Evolutionary conservation across 352 stramenopile species (phyloP).

Genomic region (Globisporangium canariense): DNA sequence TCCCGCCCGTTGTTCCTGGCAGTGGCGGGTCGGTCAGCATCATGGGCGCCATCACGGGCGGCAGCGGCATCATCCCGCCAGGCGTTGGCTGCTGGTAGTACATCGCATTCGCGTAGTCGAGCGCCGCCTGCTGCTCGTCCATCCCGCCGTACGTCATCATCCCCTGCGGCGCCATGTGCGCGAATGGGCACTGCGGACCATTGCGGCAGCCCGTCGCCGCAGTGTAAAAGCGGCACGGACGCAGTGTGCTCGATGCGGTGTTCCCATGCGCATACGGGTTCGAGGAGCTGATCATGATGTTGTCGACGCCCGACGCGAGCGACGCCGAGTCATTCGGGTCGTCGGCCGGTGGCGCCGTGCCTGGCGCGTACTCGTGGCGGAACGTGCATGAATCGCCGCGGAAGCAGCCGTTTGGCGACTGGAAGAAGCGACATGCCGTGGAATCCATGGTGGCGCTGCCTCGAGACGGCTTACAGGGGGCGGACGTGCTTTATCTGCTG

Average conservation of each 20-base stretch:
- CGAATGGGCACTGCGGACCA: conserved; percentile 50
- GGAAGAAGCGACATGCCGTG: conserved; percentile 65
- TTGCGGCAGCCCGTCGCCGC: conserved; percentile 61
- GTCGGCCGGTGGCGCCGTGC: conserved; percentile 1
- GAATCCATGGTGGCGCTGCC: conserved; percentile 4
- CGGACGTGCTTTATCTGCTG: not conserved
- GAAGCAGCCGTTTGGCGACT: conserved; percentile 66
- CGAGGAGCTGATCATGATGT: conserved; percentile 22
- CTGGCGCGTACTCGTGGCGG: conserved; percentile 35
- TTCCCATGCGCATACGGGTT: conserved; percentile 39
- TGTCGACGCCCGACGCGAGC: conserved; percentile 2
- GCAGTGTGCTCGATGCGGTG: conserved; percentile 10
- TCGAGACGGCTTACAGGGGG: not conserved
- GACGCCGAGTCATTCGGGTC: not conserved
- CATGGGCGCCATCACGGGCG: conserved; percentile 25
- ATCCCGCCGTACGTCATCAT: conserved; percentile 22
- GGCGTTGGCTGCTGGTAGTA: conserved; percentile 16
- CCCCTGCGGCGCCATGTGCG: conserved; percentile 26
- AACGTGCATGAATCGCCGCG: conserved; percentile 64
- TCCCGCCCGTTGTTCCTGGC: not conserved
- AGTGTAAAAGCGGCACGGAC: conserved; percentile 59
- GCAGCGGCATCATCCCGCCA: conserved; percentile 14
- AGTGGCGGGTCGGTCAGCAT: conserved; percentile 23
- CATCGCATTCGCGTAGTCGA: conserved; percentile 22
- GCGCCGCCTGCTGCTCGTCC: conserved; percentile 15